Percentiles rank a stretch among this genome's conserved stretches.
Evolutionary conservation across 768 basidiomycete species (phyloP).

Genomic region (Auriscalpium vulgare): DNA sequence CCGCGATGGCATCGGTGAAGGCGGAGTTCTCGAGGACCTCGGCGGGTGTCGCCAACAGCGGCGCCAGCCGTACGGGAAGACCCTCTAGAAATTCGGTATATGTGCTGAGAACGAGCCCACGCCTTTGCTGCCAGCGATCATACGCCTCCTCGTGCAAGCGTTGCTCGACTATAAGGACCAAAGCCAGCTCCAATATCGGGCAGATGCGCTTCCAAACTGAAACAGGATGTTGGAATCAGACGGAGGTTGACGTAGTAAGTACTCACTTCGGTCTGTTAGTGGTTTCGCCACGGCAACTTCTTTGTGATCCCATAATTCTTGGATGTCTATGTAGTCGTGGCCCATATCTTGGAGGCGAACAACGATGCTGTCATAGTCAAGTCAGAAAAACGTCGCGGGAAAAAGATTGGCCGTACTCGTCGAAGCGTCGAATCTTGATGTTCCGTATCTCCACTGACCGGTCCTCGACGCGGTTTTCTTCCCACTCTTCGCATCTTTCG

Average conservation of each 20-base stretch:
- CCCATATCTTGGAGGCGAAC: neutral
- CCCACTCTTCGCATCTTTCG: slow-evolving; percentile 2
- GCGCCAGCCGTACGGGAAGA: too few species aligned
- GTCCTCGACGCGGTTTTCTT: neutral
- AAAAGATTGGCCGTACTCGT: neutral
- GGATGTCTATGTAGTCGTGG: slow-evolving; percentile 1
- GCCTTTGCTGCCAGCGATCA: too few species aligned
- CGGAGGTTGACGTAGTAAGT: neutral
- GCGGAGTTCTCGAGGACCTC: too few species aligned
- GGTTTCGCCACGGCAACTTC: slow-evolving; percentile 9
- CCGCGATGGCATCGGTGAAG: too few species aligned
- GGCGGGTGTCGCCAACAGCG: too few species aligned
- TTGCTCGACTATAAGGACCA: neutral
- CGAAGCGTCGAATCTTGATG: slow-evolving; percentile 4
- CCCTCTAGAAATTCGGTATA: too few species aligned
- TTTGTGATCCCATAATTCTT: slow-evolving; percentile 1
- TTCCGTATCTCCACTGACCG: slow-evolving; percentile 3
- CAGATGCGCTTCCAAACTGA: neutral
- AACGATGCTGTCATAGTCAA: slow-evolving; percentile 1
- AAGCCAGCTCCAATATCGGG: neutral
- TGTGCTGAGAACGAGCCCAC: too few species aligned
- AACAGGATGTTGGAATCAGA: neutral
- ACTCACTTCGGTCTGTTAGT: slow-evolving; percentile 7
- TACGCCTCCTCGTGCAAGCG: too few species aligned
- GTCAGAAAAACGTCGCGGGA: neutral